A percentile compares a stretch with the other conserved stretches of the same genome.
Evolutionary conservation across 257 asterid species (phyloP).

Genomic region (Ballota nigra): DNA sequence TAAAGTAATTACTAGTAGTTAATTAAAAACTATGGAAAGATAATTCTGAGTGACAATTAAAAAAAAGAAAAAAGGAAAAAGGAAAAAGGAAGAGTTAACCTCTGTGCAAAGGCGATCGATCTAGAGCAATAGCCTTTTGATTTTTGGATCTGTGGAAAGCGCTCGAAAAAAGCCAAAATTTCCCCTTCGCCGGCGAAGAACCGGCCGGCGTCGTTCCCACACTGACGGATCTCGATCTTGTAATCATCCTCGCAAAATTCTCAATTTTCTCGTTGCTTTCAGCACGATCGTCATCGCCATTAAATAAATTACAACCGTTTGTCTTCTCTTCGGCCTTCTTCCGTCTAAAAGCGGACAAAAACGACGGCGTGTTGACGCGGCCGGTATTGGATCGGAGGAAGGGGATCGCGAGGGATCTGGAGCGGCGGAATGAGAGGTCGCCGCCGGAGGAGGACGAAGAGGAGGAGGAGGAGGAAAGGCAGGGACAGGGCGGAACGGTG

Average conservation of each 20-base stretch:
- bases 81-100: conserved; percentile 27
- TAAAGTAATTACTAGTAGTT: neutral
- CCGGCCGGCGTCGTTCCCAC: conserved; percentile 25
- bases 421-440: conserved; percentile 56
- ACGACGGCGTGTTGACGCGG: conserved; percentile 38
- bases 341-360: conserved; percentile 40
- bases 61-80: neutral
- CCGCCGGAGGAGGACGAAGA: conserved; percentile 18
- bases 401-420: conserved; percentile 74
- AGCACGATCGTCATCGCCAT: neutral
- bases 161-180: conserved; percentile 47
- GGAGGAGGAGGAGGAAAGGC: conserved; percentile 28
- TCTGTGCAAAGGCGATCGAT: conserved; percentile 52
- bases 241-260: conserved; percentile 60
- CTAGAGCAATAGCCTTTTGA: conserved; percentile 38
- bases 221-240: conserved; percentile 71
- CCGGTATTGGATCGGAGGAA: conserved; percentile 44
- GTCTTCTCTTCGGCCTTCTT: conserved; percentile 22
- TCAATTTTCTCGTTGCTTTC: conserved; percentile 39
- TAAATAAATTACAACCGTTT: neutral
- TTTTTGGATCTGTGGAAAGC: conserved; percentile 55
- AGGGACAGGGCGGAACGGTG: conserved; percentile 67
- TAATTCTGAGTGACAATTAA: neutral
- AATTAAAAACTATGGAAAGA: no score
- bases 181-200: conserved; percentile 38